phyloP scores from a whole-genome alignment of 176 grass and related monocot species.

The Zoysia pacifica region DNA sequence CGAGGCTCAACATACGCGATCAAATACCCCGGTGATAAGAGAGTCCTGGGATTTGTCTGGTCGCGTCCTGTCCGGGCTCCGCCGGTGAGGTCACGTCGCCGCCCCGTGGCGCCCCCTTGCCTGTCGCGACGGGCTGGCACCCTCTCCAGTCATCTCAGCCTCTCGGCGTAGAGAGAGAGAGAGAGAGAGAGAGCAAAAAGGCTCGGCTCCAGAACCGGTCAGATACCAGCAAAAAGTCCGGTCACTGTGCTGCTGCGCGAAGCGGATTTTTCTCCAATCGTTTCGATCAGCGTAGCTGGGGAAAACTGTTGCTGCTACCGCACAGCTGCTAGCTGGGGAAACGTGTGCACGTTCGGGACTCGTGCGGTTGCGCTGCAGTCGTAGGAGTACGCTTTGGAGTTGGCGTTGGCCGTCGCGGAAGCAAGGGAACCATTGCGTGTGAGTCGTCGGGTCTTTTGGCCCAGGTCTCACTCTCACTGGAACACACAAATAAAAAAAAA shows the following conservation, averaged over 20 bases:
- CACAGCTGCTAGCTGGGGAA: background rate
- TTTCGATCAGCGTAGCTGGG: background rate
- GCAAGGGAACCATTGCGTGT: background rate
- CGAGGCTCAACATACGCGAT: background rate
- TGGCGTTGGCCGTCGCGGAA: background rate
- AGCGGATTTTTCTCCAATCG: background rate
- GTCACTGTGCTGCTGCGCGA: no score
- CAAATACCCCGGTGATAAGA: background rate
- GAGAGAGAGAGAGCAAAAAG: no score
- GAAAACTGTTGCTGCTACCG: background rate
- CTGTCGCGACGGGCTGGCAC: background rate
- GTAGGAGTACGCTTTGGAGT: background rate
- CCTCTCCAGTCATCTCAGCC: background rate
- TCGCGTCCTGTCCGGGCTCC: background rate
- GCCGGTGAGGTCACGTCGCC: slow-evolving; percentile 13
- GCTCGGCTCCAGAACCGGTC: no score
- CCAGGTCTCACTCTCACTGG: no score
- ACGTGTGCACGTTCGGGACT: no score
- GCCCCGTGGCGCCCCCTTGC: background rate
- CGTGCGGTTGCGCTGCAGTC: background rate
- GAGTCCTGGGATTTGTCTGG: background rate
- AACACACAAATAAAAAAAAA: no score
- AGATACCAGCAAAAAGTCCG: no score
- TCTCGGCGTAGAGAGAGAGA: no score
- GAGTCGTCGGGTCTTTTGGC: no score